These are phyloP conservation scores for Furculomyces boomerangus DNA, from an alignment of 371 early-diverging fungal species.

Conservation along the genomic window DNA sequence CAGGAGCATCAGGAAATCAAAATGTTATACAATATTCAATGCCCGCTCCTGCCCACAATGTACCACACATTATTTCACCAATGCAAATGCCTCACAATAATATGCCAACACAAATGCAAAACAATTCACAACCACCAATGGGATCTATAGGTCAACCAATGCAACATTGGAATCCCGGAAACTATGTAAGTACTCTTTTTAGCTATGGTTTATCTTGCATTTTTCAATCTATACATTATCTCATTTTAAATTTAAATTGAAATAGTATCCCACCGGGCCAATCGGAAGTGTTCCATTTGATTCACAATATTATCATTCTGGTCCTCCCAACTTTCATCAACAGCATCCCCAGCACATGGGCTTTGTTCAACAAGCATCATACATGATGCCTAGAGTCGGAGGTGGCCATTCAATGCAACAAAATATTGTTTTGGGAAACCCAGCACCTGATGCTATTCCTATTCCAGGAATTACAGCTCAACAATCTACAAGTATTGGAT, in stretches of 20 bases:
- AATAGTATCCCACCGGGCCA: background rate
- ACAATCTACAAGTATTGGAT: constrained; percentile 4
- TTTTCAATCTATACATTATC: background rate
- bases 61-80: background rate
- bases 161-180: background rate
- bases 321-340: background rate
- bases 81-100: background rate
- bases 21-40: background rate
- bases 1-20: background rate
- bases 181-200: background rate
- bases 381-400: background rate
- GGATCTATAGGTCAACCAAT: background rate
- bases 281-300: background rate
- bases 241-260: background rate
- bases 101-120: background rate
- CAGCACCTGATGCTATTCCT: background rate
- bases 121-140: background rate
- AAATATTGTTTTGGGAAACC: background rate
- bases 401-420: background rate
- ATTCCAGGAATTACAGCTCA: background rate
- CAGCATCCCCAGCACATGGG: background rate
- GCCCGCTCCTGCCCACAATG: background rate
- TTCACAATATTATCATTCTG: background rate
- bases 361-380: background rate
- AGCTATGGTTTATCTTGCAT: background rate